Base-by-base conservation (phyloP, 768 basidiomycete genomes). In the Amanita molliuscula region DNA sequence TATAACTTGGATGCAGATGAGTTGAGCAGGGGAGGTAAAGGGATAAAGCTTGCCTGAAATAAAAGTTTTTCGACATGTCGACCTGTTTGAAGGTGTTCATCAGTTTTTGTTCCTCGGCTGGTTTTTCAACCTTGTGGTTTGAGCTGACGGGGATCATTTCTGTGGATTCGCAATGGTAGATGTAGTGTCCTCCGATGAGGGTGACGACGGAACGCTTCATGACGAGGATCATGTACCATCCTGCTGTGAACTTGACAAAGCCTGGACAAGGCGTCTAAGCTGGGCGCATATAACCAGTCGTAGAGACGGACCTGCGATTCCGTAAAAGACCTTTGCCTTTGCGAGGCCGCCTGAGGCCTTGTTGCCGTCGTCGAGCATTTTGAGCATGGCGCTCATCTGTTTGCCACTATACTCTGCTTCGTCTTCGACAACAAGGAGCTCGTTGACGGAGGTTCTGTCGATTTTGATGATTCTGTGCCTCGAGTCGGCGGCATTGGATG, bases 61-160 rank as follows among this genome's bases (percentile, higher is more conserved):
- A 99, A 63, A 98, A 98, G 69, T 98, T 97, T 69, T 97, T 97
- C n/a, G 87, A 84, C 76, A 98, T 81, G 60, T 99, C 95, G 1
- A 97, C 93, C 64, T 94, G 90, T 62, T 92, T 93, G 72, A 98
- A 99, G 7, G 88, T 79, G 53, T 81, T 84, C 70, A 94, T 80
- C 29, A 93, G 73, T 7, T 90, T 81, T 59, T 88, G 86, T 61
- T 98, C 94, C 59, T 96, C 92, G 0, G 87, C 74, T 0, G 85
- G 84, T 56, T 87, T 86, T 40, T 96, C 95, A 16, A 91, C 66
- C 67, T 85, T 92, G 67, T 85, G 89, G 53, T 79, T 86, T 58
- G 77, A 77, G 15, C 78, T 77, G 23, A 97, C 72, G 2, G 88
- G 81, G 11, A 91, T 67, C 29, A 94, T 82, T 29, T 92, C 87